Evolutionary conservation across 2,329 filamentous ascomycete species (phyloP), one percentile per base, ranked within the genome.

Genomic region (Fusarium floridanum): DNA sequence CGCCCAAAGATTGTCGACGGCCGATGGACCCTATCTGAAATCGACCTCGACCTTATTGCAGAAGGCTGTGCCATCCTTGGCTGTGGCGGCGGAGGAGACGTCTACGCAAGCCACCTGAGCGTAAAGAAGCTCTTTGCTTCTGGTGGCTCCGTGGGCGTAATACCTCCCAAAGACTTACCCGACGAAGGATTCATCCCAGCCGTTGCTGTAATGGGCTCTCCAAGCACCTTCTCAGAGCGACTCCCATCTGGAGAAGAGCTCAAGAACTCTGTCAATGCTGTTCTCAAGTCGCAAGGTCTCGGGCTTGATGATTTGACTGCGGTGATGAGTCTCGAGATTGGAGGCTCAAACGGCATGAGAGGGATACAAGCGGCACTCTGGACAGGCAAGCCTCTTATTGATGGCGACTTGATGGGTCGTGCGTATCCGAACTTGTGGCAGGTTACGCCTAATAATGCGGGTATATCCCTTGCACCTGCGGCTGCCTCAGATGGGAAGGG

Each of bases 351-450:
- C 2, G 72, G 73, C 0, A 59, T 76, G 62, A n/a, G 56, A 2
- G 56, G 56, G 4, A 60, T 60, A 20, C 56, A 60, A 29, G 57
- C 71, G 0, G 61, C 70, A 0, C 48, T 73, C 8, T 65, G 64
- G 5, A 57, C 61, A 0, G 72, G 67, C 4, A 61, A 62, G 0
- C 72, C 73, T 0, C 62, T 73, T 0, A 45, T 75, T 9, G 73
- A 76, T 5, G 73, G 53, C 1, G 73, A 76, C 11, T 39, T 69
- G 57, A 75, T 75, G 73, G 72, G 73, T 0, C 64, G 73, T 0
- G 73, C 73, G 11, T 72, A 75, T 24, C 73, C 73, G 0, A 76
- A 59, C 10, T 34, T 66, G 0, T 76, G 70, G 66, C 73, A 76
- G 10, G 63, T 67, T 7, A 76, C 71, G 0, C 66, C 56, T 4